These are phyloP conservation scores for Quercus phellos DNA, from an alignment of 331 rosid species.

Conservation along the genomic window DNA sequence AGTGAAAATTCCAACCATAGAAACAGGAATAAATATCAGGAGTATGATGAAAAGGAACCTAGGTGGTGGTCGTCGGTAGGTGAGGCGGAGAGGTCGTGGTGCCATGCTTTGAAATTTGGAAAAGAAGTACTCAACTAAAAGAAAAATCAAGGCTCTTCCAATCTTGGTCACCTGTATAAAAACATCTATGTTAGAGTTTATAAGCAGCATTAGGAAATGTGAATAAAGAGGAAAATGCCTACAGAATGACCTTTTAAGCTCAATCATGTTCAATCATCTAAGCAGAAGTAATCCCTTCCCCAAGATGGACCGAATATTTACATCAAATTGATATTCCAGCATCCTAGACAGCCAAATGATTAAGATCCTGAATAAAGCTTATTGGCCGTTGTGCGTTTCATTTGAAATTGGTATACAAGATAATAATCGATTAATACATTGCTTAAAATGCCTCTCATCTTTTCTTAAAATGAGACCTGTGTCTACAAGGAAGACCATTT, in stretches of 20 bases:
- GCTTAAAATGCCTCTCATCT: neutral
- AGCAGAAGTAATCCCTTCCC: neutral
- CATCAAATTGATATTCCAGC: neutral
- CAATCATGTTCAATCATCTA: neutral
- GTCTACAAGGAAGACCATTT: neutral
- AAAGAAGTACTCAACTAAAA: slow-evolving; percentile 16
- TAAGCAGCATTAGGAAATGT: neutral
- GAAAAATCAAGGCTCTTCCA: slow-evolving; percentile 27
- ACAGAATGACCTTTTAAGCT: neutral
- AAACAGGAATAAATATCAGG: slow-evolving; percentile 39
- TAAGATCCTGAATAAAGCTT: neutral
- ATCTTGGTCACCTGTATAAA: slow-evolving; percentile 40
- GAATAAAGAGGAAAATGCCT: neutral
- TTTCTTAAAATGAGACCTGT: neutral
- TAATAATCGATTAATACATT: neutral
- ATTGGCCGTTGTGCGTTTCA: neutral
- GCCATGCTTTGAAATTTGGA: slow-evolving; percentile 36
- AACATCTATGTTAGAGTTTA: slow-evolving; percentile 12
- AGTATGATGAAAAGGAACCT: slow-evolving; percentile 36
- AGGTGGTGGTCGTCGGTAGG: slow-evolving; percentile 32
- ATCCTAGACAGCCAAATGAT: neutral
- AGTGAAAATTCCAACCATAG: slow-evolving; percentile 35
- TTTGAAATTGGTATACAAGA: neutral
- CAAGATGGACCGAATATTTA: neutral
- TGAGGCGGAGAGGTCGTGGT: slow-evolving; percentile 26